Percentiles rank a stretch among this genome's conserved stretches.
phyloP scores from a whole-genome alignment of 176 grass and related monocot species.

The Oryza meyeriana region DNA sequence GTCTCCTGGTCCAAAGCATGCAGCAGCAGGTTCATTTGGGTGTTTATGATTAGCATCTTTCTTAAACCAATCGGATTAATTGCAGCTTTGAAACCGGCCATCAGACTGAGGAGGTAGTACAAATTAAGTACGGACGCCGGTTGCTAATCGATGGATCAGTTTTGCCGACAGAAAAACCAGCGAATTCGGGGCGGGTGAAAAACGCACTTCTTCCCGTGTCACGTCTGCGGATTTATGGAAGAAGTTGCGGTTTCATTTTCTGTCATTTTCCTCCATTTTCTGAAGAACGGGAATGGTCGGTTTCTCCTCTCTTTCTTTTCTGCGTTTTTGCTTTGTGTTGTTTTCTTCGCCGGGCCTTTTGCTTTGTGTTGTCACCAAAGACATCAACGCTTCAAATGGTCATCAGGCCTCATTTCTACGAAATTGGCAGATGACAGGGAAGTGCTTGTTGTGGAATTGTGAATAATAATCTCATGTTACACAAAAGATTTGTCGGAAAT shows the following conservation, averaged over 20 bases:
- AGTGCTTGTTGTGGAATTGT: neutral
- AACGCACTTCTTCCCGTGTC: too few relatives aligned
- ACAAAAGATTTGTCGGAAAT: too few relatives aligned
- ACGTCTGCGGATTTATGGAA: neutral
- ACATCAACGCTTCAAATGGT: too few relatives aligned
- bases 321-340: too few relatives aligned
- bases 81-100: neutral
- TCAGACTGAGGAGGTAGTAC: neutral
- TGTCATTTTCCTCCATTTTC: neutral
- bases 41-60: neutral
- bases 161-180: neutral
- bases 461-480: too few relatives aligned
- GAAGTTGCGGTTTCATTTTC: constrained; percentile 13
- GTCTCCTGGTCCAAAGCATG: neutral
- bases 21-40: neutral
- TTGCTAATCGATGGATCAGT: neutral
- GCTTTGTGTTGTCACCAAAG: too few relatives aligned
- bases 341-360: too few relatives aligned
- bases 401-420: neutral
- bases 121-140: neutral
- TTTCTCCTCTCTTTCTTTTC: too few relatives aligned
- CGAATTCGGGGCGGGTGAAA: neutral
- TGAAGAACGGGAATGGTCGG: neutral
- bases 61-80: neutral
- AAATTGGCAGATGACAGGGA: neutral